Evolutionary conservation across 176 grass and related monocot genomes (phyloP), one percentile per base, ranked within the genome.

Genomic region (Leersia perrieri): DNA sequence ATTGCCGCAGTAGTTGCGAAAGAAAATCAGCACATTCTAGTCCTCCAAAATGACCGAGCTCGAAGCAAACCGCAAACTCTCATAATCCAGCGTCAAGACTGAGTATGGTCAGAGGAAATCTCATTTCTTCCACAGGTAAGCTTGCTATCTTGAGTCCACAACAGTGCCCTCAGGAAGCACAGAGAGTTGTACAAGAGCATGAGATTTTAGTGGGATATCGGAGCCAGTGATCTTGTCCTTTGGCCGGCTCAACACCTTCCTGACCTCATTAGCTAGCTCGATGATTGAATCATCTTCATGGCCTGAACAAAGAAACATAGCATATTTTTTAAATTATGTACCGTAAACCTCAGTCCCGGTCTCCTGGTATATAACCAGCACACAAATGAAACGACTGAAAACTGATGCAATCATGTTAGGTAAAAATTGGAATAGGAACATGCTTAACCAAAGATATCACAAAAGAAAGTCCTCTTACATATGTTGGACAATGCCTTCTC

Each of bases 401-500:
- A 20, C 39, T 69, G 53, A 39, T 27, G 15, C 15, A 30, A 11
- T 6, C 63, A 16, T 68, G 38, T 64, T 77, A 14, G 35, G 22
- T 73, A 81, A 34, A 45, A 41, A 53, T 9, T 39, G 13, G 36
- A 78, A 33, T 74, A 34, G 23, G 29, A 11, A 39, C 15, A 58
- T 5, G 22, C 67, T 71, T 87, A 5, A 38, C 66, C 7, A 40
- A 8, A 62, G 35, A 72, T 45, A 16, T 16, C 23, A 73, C 64
- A 9, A 80, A 57, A 41, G 32, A 22, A 61, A 0, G 11, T 38
- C 51, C 25, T 68, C 68, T 60, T 94, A 98, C 95, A 85, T 86
- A 98, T 98, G 61, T 87, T 89, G 38, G 79, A 83, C 78, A 98
- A 79, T 70, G 95, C 95, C 65, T 94, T 98, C 81, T 98, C 95